Base-by-base conservation (phyloP, 2,329 filamentous ascomycete species). In the Neopestalotiopsis rosae region DNA sequence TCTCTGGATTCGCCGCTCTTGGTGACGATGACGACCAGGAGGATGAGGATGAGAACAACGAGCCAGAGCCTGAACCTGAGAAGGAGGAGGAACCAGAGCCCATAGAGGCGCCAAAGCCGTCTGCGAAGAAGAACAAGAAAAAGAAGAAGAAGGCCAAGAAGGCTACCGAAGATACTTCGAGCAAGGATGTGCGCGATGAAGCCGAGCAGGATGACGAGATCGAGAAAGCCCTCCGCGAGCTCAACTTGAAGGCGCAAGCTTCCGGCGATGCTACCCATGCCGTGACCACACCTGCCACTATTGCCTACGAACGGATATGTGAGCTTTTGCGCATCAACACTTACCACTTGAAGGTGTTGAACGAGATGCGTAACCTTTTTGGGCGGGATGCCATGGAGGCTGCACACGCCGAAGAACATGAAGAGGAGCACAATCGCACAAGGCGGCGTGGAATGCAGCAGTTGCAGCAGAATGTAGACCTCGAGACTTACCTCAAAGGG, bases 291-390 rank as follows among this genome's bases (percentile, higher is more conserved):
- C 61, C 74, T 1, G 67, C 67, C 12, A 32, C 68, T 5, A 70
- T 65, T 32, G 73, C 74, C 4, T 80, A 79, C 67, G 76, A 76
- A 13, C 74, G 79, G 13, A 77, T 81, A 57, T 82, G 81, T 68
- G 75, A 81, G 38, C 80, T 88, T 6, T 78, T 89, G 1, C 78
- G 81, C 38, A 83, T 88, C 74, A 87, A 87, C 73, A 88, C 91
- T 0, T 88, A 92, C 72, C 89, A 94, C 74, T 87, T 99, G 12
- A 95, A 95, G 77, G 93, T 93, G 7, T 86, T 91, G 45, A 97
- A 97, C 76, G 96, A 99, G 82, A 98, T 99, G 94, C 91, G 87
- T 65, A 83, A 82, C 38, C 79, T 90, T 2, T 90, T 87, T 78
- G 88, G 85, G 6, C 83, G 82, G 72, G 89, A 85, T 67, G 88